Base-by-base conservation (phyloP, 2,329 filamentous ascomycete species). In the Hypoxylon sp. region DNA sequence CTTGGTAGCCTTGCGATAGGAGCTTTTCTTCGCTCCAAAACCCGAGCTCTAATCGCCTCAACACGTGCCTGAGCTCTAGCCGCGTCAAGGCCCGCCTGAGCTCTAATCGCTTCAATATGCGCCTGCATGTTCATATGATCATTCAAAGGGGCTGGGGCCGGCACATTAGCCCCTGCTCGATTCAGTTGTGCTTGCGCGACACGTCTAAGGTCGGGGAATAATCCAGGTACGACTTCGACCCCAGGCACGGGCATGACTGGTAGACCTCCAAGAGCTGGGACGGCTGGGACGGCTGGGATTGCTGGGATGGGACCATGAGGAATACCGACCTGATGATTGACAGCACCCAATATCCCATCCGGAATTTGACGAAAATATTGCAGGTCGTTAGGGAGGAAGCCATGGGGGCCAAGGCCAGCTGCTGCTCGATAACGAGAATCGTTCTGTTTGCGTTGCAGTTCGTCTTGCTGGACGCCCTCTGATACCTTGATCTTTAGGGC, bases 401-500 rank as follows among this genome's bases (percentile, higher is more conserved):
- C 2, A 37, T 37, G 14, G 20, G 40, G 40, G 6, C 7, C n/a
- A 42, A 8, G n/a, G n/a, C 14, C n/a, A 17, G 11, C 7, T 22
- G 17, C 40, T 44, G 17, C 40, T 20, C 40, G 40, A 44, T 44
- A 44, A 44, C 17, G 40, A 22, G 40, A 10, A 44, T 44, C 40
- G 40, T 4, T 44, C 40, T 44, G 17, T 66, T 70, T 72, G 17
- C 78, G 79, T 6, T 63, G 65, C 53, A 73, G 59, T 25, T 86
- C 85, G 54, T 85, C 83, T 40, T 82, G 73, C 14, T 79, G 75
- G 1, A 90, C 86, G 2, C 77, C 76, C 2, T 89, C 83, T 0
- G 90, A 90, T 51, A 91, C 79, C 40, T 85, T 83, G 69, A 94
- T 84, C 49, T 86, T 82, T 13, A 94, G 81, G 40, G 87, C 79